phyloP scores from a whole-genome alignment of 306 rosid genomes.

The Potentilla sterilis region DNA sequence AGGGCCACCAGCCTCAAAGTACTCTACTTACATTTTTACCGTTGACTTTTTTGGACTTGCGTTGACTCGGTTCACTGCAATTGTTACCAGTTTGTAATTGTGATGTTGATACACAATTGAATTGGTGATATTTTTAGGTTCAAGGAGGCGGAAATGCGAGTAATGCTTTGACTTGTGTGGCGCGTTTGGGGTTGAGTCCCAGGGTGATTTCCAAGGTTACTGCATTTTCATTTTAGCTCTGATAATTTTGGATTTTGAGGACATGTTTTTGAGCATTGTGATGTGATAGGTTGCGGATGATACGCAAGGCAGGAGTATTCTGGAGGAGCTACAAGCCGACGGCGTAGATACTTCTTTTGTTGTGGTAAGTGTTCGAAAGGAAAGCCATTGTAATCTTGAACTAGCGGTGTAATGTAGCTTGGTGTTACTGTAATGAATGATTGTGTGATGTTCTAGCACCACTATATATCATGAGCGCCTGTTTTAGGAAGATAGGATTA shows the following conservation, averaged over 20 bases:
- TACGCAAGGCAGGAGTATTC: slow-evolving; percentile 68
- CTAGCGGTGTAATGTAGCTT: background rate
- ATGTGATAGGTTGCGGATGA: slow-evolving; percentile 71
- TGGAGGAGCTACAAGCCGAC: slow-evolving; percentile 70
- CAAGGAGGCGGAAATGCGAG: slow-evolving; percentile 90
- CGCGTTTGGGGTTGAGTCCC: slow-evolving; percentile 80
- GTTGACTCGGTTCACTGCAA: background rate
- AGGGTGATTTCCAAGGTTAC: slow-evolving; percentile 78
- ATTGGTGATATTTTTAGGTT: slow-evolving; percentile 37
- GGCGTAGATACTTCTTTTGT: slow-evolving; percentile 80
- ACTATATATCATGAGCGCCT: background rate
- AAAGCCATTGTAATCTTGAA: slow-evolving; percentile 14
- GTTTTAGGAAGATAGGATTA: background rate
- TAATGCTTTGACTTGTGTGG: slow-evolving; percentile 78
- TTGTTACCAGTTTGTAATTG: background rate
- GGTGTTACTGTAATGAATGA: background rate
- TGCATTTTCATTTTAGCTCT: background rate
- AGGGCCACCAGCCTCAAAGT: slow-evolving; percentile 74
- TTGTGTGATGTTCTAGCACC: background rate
- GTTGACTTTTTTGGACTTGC: background rate
- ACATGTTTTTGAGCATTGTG: background rate
- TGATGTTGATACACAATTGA: background rate
- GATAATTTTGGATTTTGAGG: background rate
- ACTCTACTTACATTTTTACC: background rate
- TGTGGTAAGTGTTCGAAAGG: slow-evolving; percentile 46